Base-by-base conservation (phyloP, 2,329 filamentous ascomycete genomes). In the Thielaviopsis ethacetica region DNA sequence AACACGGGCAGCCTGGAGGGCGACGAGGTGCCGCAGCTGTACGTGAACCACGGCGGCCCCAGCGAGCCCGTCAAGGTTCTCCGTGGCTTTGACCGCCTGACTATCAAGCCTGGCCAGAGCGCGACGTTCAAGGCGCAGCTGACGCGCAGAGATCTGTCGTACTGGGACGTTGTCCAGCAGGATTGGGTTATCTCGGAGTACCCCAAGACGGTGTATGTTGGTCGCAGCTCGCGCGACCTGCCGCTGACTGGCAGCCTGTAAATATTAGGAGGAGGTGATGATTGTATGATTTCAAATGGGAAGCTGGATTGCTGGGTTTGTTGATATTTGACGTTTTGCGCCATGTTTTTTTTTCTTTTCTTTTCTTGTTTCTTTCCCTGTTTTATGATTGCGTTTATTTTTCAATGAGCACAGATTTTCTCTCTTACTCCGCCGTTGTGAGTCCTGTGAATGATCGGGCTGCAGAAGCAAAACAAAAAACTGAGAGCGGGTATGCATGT, bases 121-220 rank as follows among this genome's bases (percentile, higher is more conserved):
- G 76, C 73, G 3, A 80, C 76, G 1, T 94, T 93, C 74, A 75
- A 70, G 0, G 83, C 81, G 0, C 78, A 83, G 17, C 71, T 96
- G 59, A 90, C 83, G 5, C 79, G 91, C 47, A 82, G 89, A 59
- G 91, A 96, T 67, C 65, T 96, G 59, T 89, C 85, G 68, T 93
- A 90, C 73, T 96, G 91, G 91, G 88, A 95, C 64, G 74, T 80
- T 0, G 76, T 67, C 1, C 69, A 72, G n/a, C 91, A 96, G 76
- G 84, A 96, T 74, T 97, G 91, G 91, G 79, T 89, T 53, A 65
- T 82, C n/a, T 75, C 72, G 9, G 64, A 71, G 19, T 66, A 71
- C 53, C 66, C 73, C 59, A 82, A 82, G 74, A 80, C 68, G 58
- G 74, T 79, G 13, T 79, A 68, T 62, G 76, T 82, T 7, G 79